Percentiles rank a stretch among this genome's conserved stretches.
Evolutionary conservation across 257 asterid genomes (phyloP).

Genomic region (Petunia secreta): DNA sequence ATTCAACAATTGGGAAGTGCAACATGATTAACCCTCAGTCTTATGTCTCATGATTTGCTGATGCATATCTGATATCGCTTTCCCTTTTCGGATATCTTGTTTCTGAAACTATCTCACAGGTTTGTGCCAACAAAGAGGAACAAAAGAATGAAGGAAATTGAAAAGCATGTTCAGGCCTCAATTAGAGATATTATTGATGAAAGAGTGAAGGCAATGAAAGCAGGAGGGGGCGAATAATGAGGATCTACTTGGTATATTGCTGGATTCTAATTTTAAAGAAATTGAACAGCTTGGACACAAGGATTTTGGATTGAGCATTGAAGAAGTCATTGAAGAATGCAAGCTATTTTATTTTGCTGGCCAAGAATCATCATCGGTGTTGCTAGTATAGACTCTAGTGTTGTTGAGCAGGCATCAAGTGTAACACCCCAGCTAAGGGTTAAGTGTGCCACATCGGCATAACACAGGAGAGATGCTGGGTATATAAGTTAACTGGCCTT

Average conservation of each 20-base stretch:
- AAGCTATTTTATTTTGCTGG: constrained; percentile 56
- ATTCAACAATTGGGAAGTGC: neutral
- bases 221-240: constrained; percentile 19
- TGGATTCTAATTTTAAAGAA: constrained; percentile 33
- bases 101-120: constrained; percentile 20
- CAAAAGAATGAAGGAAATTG: constrained; percentile 30
- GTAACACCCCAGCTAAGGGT: no score
- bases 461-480: no score
- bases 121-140: constrained; percentile 49
- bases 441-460: no score
- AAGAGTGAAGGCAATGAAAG: constrained; percentile 37
- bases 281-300: constrained; percentile 24
- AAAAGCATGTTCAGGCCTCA: constrained; percentile 27
- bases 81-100: neutral
- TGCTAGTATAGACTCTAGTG: constrained; percentile 63
- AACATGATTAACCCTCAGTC: neutral
- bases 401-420: constrained; percentile 27
- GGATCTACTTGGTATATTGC: constrained; percentile 33
- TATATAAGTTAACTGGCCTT: no score
- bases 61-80: neutral
- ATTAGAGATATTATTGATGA: constrained; percentile 39
- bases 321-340: constrained; percentile 51
- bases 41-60: no score
- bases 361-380: constrained; percentile 56
- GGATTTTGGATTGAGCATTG: constrained; percentile 25